phyloP scores from a whole-genome alignment of 805 yeast species.

The Cyberlindnera meyerae region DNA sequence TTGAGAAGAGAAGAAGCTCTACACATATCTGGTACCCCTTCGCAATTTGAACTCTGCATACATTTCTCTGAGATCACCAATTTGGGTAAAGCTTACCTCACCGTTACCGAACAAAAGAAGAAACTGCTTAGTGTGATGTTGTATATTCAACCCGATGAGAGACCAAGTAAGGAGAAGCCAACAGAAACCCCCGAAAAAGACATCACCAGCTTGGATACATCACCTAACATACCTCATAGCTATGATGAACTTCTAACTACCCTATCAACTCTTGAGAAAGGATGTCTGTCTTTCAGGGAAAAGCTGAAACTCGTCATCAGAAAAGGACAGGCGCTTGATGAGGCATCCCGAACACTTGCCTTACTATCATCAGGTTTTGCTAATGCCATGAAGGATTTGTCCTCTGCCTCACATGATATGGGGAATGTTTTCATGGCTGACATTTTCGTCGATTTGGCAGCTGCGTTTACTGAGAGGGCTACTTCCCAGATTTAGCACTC shows the following conservation, averaged over 20 bases:
- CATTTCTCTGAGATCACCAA: too few relatives aligned
- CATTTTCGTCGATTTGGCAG: constrained; percentile 13
- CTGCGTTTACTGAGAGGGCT: constrained; percentile 17
- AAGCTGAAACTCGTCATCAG: constrained; percentile 15
- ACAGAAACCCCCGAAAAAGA: too few relatives aligned
- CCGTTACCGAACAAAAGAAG: too few relatives aligned
- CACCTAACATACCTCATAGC: too few relatives aligned
- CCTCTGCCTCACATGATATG: constrained; percentile 5
- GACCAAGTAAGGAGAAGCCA: too few relatives aligned
- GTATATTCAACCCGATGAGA: too few relatives aligned
- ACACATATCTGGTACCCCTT: too few relatives aligned
- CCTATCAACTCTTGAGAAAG: constrained; percentile 10
- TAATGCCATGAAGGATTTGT: constrained; percentile 14
- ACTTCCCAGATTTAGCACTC: constrained; percentile 20
- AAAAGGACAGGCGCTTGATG: constrained; percentile 19
- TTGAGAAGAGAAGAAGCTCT: too few relatives aligned
- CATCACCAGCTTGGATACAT: background rate
- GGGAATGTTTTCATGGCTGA: constrained; percentile 12
- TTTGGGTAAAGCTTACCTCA: too few relatives aligned
- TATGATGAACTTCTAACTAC: too few relatives aligned
- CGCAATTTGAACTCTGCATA: too few relatives aligned
- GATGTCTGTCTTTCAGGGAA: constrained; percentile 4
- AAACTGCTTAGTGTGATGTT: too few relatives aligned
- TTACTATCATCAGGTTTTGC: constrained; percentile 17
- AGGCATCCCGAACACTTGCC: constrained; percentile 17